A percentile compares a stretch with the other conserved stretches of the same genome.
These are phyloP conservation scores for Calonectria henricotiae DNA, from an alignment of 2,329 filamentous ascomycete species.

Conservation along the genomic window DNA sequence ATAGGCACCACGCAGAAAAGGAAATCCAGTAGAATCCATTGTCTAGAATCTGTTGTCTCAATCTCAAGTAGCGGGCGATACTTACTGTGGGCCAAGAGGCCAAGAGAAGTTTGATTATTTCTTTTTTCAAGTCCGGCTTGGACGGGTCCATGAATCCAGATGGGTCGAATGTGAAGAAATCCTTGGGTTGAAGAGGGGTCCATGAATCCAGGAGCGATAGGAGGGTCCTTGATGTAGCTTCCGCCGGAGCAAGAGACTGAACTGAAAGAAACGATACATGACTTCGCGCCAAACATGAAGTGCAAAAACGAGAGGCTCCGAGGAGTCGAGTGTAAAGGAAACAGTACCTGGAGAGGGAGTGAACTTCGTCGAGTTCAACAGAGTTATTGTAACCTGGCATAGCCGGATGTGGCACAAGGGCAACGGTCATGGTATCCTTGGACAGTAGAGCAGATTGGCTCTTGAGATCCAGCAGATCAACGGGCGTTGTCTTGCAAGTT, in stretches of 20 bases:
- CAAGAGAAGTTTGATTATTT: constrained; percentile 47
- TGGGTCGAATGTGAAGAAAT: constrained; percentile 33
- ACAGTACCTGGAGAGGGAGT: constrained; percentile 76
- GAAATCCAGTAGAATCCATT: constrained; percentile 50
- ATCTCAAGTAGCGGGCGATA: constrained; percentile 57
- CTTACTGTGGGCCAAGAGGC: constrained; percentile 55
- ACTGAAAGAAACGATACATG: constrained; percentile 53
- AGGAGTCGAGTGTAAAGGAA: constrained; percentile 63
- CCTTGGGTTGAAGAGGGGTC: constrained; percentile 35
- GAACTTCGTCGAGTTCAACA: constrained; percentile 73
- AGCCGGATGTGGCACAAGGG: constrained; percentile 66
- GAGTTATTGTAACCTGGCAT: constrained; percentile 71
- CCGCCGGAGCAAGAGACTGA: constrained; percentile 48
- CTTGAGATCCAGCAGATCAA: constrained; percentile 53
- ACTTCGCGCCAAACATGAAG: constrained; percentile 51
- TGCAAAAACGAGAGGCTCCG: constrained; percentile 62
- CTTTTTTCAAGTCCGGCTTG: constrained; percentile 55
- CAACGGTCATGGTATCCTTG: constrained; percentile 67
- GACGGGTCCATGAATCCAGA: constrained; percentile 52
- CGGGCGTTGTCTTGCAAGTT: constrained; percentile 52
- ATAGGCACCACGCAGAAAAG: constrained; percentile 35
- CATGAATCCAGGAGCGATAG: constrained; percentile 42
- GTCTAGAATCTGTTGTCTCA: constrained; percentile 45
- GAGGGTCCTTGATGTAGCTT: constrained; percentile 37
- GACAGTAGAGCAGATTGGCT: constrained; percentile 54